phyloP scores from a whole-genome alignment of 331 rosid genomes.

The Spiraea crenata region DNA sequence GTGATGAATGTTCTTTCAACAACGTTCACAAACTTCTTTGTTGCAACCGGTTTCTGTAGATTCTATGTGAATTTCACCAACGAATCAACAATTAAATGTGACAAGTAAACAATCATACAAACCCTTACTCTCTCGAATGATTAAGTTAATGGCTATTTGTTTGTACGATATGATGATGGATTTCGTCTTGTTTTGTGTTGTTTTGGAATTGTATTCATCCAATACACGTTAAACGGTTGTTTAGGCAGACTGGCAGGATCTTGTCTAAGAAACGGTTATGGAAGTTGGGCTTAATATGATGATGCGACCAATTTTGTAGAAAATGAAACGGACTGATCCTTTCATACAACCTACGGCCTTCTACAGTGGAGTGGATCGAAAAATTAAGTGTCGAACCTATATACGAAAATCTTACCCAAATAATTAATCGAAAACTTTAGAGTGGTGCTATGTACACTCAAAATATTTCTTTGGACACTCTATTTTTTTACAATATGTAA shows the following conservation, averaged over 20 bases:
- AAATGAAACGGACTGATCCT: not conserved
- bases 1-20: conserved; percentile 5
- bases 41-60: not conserved
- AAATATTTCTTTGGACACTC: too few relatives aligned
- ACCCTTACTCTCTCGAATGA: not conserved
- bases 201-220: not conserved
- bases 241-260: conserved; percentile 30
- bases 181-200: not conserved
- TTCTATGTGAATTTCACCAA: not conserved
- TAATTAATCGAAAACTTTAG: too few relatives aligned
- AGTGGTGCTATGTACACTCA: too few relatives aligned
- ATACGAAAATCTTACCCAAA: too few relatives aligned
- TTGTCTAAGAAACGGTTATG: conserved; percentile 32
- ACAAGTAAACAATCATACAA: not conserved
- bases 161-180: not conserved
- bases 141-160: not conserved
- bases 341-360: too few relatives aligned
- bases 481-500: too few relatives aligned
- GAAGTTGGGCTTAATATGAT: conserved; percentile 17
- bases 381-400: too few relatives aligned
- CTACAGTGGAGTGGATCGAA: too few relatives aligned
- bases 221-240: conserved; percentile 27
- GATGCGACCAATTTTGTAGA: not conserved
- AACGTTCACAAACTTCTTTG: not conserved
- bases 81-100: not conserved